Conservation (phyloP, 495 filamentous ascomycete genomes). For the Penicillium taxi region DNA sequence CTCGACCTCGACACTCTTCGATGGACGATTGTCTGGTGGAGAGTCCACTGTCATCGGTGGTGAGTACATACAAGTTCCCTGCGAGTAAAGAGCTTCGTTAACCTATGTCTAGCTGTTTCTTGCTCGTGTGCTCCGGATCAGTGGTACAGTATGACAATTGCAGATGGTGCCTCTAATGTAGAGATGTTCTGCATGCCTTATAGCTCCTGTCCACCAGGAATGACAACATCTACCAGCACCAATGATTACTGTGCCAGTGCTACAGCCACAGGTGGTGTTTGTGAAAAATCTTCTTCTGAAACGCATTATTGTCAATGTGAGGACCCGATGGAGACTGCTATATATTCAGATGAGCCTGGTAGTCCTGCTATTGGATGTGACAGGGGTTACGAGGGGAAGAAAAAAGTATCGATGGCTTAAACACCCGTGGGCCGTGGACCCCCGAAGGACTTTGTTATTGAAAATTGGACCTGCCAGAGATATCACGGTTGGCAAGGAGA, state of each 20-base stretch:
- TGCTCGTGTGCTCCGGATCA: conserved; percentile 18
- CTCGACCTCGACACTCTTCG: conserved; percentile 16
- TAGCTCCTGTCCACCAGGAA: conserved; percentile 15
- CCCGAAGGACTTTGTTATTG: too few species aligned
- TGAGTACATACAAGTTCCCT: conserved; percentile 1
- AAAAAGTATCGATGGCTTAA: background rate
- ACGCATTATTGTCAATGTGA: conserved; percentile 11
- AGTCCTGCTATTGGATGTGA: conserved; percentile 15
- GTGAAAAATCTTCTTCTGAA: conserved; percentile 4
- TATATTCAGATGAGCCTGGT: conserved; percentile 14
- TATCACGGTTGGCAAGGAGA: too few species aligned
- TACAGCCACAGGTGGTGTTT: conserved; percentile 9
- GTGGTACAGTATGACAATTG: conserved; percentile 18
- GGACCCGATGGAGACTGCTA: conserved; percentile 7
- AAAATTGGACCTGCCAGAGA: too few species aligned
- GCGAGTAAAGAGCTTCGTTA: background rate
- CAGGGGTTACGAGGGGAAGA: too few species aligned
- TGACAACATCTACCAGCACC: conserved; percentile 11
- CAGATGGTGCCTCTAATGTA: conserved; percentile 2
- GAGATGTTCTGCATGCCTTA: conserved; percentile 24
- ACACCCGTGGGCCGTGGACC: too few species aligned
- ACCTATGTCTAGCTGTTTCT: conserved; percentile 8
- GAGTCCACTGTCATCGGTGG: conserved; percentile 13
- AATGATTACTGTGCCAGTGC: conserved; percentile 16
- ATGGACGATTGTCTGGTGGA: conserved; percentile 16